phyloP scores from a whole-genome alignment of 495 filamentous ascomycete species.

The Echria macrotheca region DNA sequence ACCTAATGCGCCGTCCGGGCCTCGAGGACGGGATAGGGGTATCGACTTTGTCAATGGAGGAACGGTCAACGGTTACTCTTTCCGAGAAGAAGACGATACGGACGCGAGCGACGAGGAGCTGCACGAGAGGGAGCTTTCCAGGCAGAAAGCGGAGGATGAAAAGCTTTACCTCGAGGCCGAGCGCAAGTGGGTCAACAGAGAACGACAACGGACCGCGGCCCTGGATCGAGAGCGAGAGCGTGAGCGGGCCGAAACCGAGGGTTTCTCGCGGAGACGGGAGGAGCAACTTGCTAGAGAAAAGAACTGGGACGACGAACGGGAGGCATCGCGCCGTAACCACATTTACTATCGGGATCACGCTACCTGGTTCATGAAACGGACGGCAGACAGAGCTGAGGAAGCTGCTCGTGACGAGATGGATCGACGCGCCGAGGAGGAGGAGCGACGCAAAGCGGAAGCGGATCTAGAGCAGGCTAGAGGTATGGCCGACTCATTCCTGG shows the following conservation, averaged over 20 bases:
- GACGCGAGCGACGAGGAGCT: slow-evolving; percentile 85
- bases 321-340: slow-evolving; percentile 63
- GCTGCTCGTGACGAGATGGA: slow-evolving; percentile 72
- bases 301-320: slow-evolving; percentile 86
- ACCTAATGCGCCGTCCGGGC: slow-evolving; percentile 75
- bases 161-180: slow-evolving; percentile 82
- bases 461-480: slow-evolving; percentile 74
- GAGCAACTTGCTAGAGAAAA: slow-evolving; percentile 66
- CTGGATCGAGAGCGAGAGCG: slow-evolving; percentile 75
- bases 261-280: slow-evolving; percentile 44
- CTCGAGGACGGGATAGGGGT: slow-evolving; percentile 52
- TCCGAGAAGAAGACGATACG: slow-evolving; percentile 78
- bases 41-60: slow-evolving; percentile 85
- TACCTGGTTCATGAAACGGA: slow-evolving; percentile 78
- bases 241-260: slow-evolving; percentile 69
- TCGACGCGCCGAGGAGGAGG: slow-evolving; percentile 68
- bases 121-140: slow-evolving; percentile 63
- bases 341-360: slow-evolving; percentile 84
- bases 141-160: slow-evolving; percentile 68
- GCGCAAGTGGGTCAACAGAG: slow-evolving; percentile 83
- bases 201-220: slow-evolving; percentile 75
- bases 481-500: slow-evolving; percentile 91
- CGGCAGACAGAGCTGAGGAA: slow-evolving; percentile 65
- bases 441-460: slow-evolving; percentile 60
- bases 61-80: slow-evolving; percentile 48